Percentiles rank a stretch among this genome's conserved stretches.
These are phyloP conservation scores for Mycena galericulata DNA, from an alignment of 768 basidiomycete species.

Conservation along the genomic window DNA sequence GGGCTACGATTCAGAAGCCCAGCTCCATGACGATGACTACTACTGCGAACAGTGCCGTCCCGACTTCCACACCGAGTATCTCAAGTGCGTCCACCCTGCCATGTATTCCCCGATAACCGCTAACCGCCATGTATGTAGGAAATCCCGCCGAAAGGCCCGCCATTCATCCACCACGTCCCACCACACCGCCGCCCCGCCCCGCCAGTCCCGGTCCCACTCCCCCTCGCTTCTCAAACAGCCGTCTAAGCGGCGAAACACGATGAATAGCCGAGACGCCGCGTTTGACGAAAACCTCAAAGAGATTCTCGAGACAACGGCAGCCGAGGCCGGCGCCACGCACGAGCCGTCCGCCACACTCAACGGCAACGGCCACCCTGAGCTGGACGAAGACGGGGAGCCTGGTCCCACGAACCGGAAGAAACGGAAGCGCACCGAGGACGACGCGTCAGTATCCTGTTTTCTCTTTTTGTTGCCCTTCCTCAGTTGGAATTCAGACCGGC, in stretches of 20 bases:
- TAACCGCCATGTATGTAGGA: conserved; percentile 52
- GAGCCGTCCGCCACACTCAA: conserved; percentile 56
- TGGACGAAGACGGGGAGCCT: conserved; percentile 63
- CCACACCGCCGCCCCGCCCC: conserved; percentile 63
- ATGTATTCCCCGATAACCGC: conserved; percentile 28
- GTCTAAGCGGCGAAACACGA: conserved; percentile 93
- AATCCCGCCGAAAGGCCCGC: conserved; percentile 70
- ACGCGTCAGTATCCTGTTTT: conserved; percentile 64
- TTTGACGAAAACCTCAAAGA: conserved; percentile 91
- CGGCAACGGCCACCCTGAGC: conserved; percentile 50
- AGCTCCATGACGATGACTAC: conserved; percentile 83
- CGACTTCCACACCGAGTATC: conserved; percentile 83
- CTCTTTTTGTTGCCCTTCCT: conserved; percentile 19
- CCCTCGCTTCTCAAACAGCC: conserved; percentile 70
- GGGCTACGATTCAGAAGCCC: conserved; percentile 86
- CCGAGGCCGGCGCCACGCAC: conserved; percentile 70
- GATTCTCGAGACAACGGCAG: conserved; percentile 78
- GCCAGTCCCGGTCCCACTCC: conserved; percentile 82
- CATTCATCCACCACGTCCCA: conserved; percentile 75
- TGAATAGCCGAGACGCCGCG: conserved; percentile 96
- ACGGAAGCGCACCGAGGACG: conserved; percentile 82
- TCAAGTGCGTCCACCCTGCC: conserved; percentile 68
- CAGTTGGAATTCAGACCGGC: conserved; percentile 50
- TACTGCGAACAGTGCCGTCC: conserved; percentile 95
- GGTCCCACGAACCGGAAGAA: conserved; percentile 65